Percentiles rank a stretch among this genome's conserved stretches.
phyloP scores from a whole-genome alignment of 768 basidiomycete species.

The Vararia minispora region DNA sequence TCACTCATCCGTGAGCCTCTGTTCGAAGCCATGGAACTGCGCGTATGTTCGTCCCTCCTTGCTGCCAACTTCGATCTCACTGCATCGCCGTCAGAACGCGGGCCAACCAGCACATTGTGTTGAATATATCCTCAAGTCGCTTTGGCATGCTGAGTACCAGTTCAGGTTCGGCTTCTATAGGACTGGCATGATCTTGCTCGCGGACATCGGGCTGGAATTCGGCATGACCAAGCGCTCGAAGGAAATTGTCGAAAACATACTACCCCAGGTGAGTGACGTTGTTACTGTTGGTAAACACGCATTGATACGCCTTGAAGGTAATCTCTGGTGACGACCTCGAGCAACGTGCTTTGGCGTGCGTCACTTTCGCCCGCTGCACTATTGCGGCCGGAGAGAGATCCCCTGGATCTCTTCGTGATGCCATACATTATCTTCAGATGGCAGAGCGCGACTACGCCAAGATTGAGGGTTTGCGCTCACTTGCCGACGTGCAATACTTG shows the following conservation, averaged over 20 bases:
- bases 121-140: constrained; percentile 53
- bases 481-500: constrained; percentile 63
- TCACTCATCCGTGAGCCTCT: constrained; percentile 31
- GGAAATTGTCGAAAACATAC: constrained; percentile 61
- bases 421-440: constrained; percentile 45
- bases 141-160: constrained; percentile 78
- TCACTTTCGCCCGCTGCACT: constrained; percentile 65
- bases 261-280: constrained; percentile 55
- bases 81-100: constrained; percentile 32
- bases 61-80: not conserved
- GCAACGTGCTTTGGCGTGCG: constrained; percentile 63
- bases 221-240: constrained; percentile 58
- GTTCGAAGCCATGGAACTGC: constrained; percentile 30
- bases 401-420: constrained; percentile 35
- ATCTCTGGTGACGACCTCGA: constrained; percentile 65
- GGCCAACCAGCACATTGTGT: constrained; percentile 54
- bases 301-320: constrained; percentile 29
- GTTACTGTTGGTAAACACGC: not conserved
- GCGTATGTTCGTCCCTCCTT: constrained; percentile 18
- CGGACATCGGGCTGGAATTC: constrained; percentile 70
- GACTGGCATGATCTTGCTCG: constrained; percentile 57
- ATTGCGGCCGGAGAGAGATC: constrained; percentile 38
- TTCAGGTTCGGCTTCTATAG: constrained; percentile 58
- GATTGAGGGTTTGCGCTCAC: constrained; percentile 47
- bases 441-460: constrained; percentile 56